Base-by-base conservation (phyloP, 1,139 yeast species). In the Protomyces inouyei region DNA sequence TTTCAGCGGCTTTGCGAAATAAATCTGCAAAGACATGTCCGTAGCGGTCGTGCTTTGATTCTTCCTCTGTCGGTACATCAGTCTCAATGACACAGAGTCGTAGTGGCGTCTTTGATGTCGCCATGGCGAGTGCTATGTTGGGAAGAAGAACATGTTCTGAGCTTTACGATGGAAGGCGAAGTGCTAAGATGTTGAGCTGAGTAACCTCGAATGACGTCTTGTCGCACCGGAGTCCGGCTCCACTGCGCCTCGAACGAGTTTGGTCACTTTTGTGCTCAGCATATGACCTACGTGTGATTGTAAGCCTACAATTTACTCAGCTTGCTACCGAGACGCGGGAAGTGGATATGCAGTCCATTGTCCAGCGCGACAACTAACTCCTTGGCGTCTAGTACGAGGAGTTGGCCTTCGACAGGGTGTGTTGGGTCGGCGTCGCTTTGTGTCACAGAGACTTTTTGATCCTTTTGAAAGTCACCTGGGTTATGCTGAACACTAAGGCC, bases 11-110 rank as follows among this genome's bases (percentile, higher is more conserved):
- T 12, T 35, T n/a, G n/a, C 16, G 12, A 48, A 57, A 57, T 9
- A 57, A 55, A n/a, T 57, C 61, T n/a, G 38, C 48, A 38, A 57
- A 57, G 25, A 57, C 40, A n/a, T 57, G 48, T 16, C 61, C 61
- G n/a, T 57, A 57, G 25, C 55, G 52, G 23, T 57, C 55, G 21
- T 57, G 61, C 51, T 57, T 51, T 9, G 61, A 51, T 38, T 57
- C 61, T 16, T 21, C 55, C 43, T 51, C 45, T 10, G 61, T 40
- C 12, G 61, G 61, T 9, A 45, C 40, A 37, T 57, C 61, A n/a
- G 61, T 57, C 25, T 57, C 61, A 25, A 57, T 16, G 5, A 57
- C 38, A 21, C 61, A 57, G 16, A 57, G 32, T 28, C 32, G 32
- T 28, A 28, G 8, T 6, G 32, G 32, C 5, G 32, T 28, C 8